Evolutionary conservation across 495 filamentous ascomycete genomes (phyloP), one percentile per base, ranked within the genome.

Genomic region (Podospora comata): DNA sequence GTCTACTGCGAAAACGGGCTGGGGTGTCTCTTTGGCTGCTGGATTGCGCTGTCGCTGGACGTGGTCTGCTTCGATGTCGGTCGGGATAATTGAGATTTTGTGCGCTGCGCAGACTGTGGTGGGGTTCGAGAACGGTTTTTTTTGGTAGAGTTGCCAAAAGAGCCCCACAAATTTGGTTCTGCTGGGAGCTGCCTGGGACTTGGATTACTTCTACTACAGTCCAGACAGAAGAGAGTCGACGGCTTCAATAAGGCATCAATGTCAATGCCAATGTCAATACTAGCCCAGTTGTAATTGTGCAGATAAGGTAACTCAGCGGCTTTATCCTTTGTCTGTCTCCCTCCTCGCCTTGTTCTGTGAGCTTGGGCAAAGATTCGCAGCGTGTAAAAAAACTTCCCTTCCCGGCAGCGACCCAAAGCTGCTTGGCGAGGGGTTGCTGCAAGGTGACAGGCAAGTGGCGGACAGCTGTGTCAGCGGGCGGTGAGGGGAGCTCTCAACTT

Each of bases 1-100:
- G 65, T 30, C 23, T 65, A 65, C 16, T 54, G 59, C 58, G 63
- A 55, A 67, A 73, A 54, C 64, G 68, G 58, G 48, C 53, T 23
- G 20, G 20, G 28, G 39, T 66, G 30, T 44, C 32, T 23, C 64
- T 68, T 18, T 5, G 62, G 65, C 59, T 23, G 20, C 20, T 23
- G 20, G 60, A 30, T 67, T 59, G 54, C 62, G 70, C 71, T 73
- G 73, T 64, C 74, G 74, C 65, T 67, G 68, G 69, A 60, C 28
- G 23, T 65, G 59, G 60, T 48, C 65, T 27, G 64, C 60, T 58
- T 59, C 55, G 58, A 64, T 68, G 67, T 70, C 57, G 72, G 67
- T 70, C 67, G 62, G 63, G 74, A 72, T 72, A 72, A 73, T 73
- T 76, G 70, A 75, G 73, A 76, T 76, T 77, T 76, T 77, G 75